A percentile compares a stretch with the other conserved stretches of the same genome.
Evolutionary conservation across 352 stramenopile genomes (phyloP).

Genomic region (Globisporangium spiculum): DNA sequence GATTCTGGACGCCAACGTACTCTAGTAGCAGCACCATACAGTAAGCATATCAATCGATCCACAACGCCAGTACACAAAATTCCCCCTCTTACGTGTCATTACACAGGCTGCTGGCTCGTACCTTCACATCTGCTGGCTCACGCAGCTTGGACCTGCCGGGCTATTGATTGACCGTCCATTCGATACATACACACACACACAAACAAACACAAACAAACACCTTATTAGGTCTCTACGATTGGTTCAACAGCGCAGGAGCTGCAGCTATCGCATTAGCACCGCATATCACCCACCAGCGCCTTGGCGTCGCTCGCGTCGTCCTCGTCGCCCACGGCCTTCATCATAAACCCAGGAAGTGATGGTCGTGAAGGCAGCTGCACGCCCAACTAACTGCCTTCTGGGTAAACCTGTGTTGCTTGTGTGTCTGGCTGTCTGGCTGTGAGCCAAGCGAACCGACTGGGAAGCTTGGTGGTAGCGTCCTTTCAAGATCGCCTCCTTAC

Average conservation of each 20-base stretch:
- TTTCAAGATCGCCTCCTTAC: too few relatives aligned
- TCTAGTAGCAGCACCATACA: slow-evolving; percentile 1
- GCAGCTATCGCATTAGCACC: neutral
- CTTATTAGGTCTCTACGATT: too few relatives aligned
- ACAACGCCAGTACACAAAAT: too few relatives aligned
- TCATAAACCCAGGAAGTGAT: neutral
- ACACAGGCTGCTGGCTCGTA: neutral
- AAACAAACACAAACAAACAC: neutral
- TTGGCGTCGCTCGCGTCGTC: slow-evolving; percentile 13
- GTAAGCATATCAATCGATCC: neutral
- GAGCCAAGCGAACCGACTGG: too few relatives aligned
- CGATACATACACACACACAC: neutral
- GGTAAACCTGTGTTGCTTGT: too few relatives aligned
- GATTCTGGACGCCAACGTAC: slow-evolving; percentile 5
- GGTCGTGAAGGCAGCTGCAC: too few relatives aligned
- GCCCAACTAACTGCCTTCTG: too few relatives aligned
- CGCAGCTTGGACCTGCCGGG: slow-evolving; percentile 27
- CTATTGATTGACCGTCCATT: neutral
- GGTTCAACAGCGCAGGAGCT: neutral
- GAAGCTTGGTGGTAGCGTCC: too few relatives aligned
- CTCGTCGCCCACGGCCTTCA: slow-evolving; percentile 12
- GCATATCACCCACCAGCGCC: slow-evolving; percentile 8
- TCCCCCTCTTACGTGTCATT: neutral
- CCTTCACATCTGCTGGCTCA: slow-evolving; percentile 32
- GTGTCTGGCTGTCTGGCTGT: too few relatives aligned